Evolutionary conservation across 2,329 filamentous ascomycete genomes (phyloP), one percentile per base, ranked within the genome.

Genomic region (Calonectria naviculata): DNA sequence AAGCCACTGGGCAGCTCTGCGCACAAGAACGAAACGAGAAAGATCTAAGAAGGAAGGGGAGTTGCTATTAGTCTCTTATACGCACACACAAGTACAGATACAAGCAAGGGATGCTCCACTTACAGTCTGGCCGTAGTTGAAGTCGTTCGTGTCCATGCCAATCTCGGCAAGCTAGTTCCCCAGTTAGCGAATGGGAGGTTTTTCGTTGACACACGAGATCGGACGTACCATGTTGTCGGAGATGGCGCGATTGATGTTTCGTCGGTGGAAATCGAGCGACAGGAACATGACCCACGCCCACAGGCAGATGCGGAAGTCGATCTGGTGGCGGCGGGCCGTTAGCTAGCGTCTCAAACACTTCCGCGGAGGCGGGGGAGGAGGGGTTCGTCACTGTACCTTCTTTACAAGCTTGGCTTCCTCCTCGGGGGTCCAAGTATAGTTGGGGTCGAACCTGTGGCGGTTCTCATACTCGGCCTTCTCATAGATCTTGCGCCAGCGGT

Each of bases 391-490:
- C 62, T 31, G 28, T 72, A 87, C 85, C 80, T 86, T 87, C 68
- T 82, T 80, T 17, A 88, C 80, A 5, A 89, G 76, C 65, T 79
- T 84, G 72, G 82, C 83, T 78, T 89, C 87, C 65, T 88, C 87
- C 17, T 85, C 84, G 4, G 83, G 81, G 0, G 84, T 84, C 87
- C 87, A 89, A 19, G 81, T 82, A 8, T 73, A 79, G 17, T 42
- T 67, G 2, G 79, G 78, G 47, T 92, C 90, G 76, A 89, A 92
- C 15, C 90, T 86, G 77, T 92, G 90, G 1, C 86, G 82, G 21
- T 91, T 90, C 80, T 93, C 90, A 74, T 92, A 92, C 0, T 80
- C 72, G 1, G 88, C 87, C 8, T 86, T 85, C 72, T 91, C 88
- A 71, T 91, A 91, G 5, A 90, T 78, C 5, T 81, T 81, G 2